These are phyloP conservation scores for Balakata baccata DNA, from an alignment of 345 rosid genomes.

Conservation along the genomic window DNA sequence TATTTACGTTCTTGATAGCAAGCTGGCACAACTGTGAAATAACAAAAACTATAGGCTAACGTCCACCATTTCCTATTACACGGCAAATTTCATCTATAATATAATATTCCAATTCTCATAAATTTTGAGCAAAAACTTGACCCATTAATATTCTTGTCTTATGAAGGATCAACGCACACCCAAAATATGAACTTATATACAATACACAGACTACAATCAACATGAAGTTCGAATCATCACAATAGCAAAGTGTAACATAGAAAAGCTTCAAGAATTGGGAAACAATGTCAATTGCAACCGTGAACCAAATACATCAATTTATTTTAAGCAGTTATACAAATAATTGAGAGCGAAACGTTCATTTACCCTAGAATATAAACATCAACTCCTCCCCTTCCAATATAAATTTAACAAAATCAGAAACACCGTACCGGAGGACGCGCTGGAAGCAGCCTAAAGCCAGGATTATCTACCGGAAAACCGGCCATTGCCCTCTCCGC, in stretches of 20 bases:
- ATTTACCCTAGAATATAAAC: background rate
- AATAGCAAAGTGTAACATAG: background rate
- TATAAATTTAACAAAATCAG: background rate
- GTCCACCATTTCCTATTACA: too few relatives aligned
- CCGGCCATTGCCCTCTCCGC: conserved; percentile 30
- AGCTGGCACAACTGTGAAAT: background rate
- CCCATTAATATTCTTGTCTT: background rate
- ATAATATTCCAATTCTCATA: too few relatives aligned
- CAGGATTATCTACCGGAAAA: conserved; percentile 2
- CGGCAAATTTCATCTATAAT: too few relatives aligned
- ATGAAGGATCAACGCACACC: background rate
- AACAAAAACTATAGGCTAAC: too few relatives aligned
- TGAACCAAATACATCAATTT: background rate
- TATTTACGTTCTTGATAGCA: background rate
- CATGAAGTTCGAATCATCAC: background rate
- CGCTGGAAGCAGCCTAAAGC: conserved; percentile 5
- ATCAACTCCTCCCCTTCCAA: background rate
- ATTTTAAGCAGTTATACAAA: background rate
- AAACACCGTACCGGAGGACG: conserved; percentile 21
- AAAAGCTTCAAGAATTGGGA: conserved; percentile 1
- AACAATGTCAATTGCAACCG: background rate
- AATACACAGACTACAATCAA: background rate
- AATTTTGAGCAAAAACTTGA: background rate
- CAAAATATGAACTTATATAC: background rate
- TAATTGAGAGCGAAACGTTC: background rate